Evolutionary conservation across 441 rosid species (phyloP).

Genomic region (Metrosideros polymorpha): DNA sequence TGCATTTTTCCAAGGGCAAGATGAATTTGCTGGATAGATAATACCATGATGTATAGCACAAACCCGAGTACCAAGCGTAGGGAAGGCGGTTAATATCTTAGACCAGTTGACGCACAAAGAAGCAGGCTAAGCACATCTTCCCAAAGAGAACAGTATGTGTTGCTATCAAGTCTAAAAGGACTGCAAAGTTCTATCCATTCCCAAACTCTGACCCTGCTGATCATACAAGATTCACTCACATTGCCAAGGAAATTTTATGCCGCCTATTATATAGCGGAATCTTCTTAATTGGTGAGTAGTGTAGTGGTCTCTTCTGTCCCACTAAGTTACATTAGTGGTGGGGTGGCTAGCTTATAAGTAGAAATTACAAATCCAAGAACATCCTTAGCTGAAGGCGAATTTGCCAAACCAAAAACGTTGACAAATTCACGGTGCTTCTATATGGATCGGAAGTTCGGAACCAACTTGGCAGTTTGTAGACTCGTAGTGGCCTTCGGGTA

Average conservation of each 20-base stretch:
- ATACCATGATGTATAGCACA: not conserved
- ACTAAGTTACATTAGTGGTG: not conserved
- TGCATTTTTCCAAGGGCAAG: not conserved
- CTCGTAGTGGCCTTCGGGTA: not conserved
- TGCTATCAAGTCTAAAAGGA: not conserved
- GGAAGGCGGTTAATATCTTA: not conserved
- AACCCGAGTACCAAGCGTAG: not conserved
- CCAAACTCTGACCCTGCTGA: not conserved
- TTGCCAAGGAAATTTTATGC: not conserved
- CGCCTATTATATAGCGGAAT: not conserved
- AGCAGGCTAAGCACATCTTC: not conserved
- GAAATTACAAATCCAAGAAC: not conserved
- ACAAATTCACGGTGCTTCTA: not conserved
- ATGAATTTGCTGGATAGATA: not conserved
- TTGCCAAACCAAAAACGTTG: not conserved
- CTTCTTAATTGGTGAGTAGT: not conserved
- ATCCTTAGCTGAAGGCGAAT: not conserved
- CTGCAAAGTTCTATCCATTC: not conserved
- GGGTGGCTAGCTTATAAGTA: not conserved
- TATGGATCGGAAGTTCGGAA: not conserved
- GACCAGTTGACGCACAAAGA: not conserved
- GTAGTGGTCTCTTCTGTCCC: not conserved
- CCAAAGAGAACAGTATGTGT: not conserved
- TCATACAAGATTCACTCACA: not conserved
- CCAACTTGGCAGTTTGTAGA: not conserved